Evolutionary conservation across 2,329 filamentous ascomycete genomes (phyloP), one percentile per base, ranked within the genome.

Genomic region (Botrytis elliptica): DNA sequence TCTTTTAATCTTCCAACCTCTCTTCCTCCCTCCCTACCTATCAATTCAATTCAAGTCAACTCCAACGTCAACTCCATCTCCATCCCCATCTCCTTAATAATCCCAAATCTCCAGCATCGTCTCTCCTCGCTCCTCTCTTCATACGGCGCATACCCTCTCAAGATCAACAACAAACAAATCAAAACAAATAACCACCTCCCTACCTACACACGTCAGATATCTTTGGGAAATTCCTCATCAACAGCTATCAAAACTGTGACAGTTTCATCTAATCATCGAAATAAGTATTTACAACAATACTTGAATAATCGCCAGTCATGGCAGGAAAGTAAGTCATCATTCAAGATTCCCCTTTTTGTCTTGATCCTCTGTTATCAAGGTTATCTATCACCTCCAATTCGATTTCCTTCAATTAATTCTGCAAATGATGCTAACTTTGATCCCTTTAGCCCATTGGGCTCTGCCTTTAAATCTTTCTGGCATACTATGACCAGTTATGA

Each of bases 381-480:
- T n/a, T 7, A 29, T 66, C 42, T 33, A 18, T 18, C n/a, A 29
- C 52, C n/a, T 57, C 25, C 33, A n/a, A 18, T 20, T 38, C 8
- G n/a, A 20, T 12, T 20, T 6, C 65, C 46, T 9, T 33, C 36
- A 49, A 25, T 14, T 1, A 14, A 16, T 33, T 29, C n/a, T 40
- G 18, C 10, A 20, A 65, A 71, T 20, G 20, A 38, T 71, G 8
- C 70, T 71, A 57, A 71, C 36, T 10, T 22, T 20, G 5, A 25
- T 42, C 2, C 33, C 25, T 66, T 33, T 65, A 71, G 70, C 60
- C 59, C 91, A 80, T 83, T 95, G 81, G 88, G 89, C 79, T 88
- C 88, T 79, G 90, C 92, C 84, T 92, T 96, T 84, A 92, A 92
- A 84, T 93, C 92, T 76, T 95, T 99, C 85, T 99, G 96, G 96